phyloP scores from a whole-genome alignment of 2,329 filamentous ascomycete genomes.

The Cordyceps pruinosa region DNA sequence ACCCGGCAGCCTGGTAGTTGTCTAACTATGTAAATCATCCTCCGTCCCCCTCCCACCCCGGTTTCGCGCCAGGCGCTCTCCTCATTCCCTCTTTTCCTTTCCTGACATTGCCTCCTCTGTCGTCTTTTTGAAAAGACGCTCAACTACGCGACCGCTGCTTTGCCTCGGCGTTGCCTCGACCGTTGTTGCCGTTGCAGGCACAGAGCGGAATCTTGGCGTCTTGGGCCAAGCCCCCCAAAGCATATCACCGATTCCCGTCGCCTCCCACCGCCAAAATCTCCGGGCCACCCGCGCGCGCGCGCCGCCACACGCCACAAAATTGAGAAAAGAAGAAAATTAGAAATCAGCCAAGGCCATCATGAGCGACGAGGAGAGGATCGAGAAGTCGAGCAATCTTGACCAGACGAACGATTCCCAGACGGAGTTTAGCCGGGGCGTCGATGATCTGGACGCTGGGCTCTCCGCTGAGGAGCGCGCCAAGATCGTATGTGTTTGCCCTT shows the following conservation, averaged over 20 bases:
- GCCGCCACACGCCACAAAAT: not conserved
- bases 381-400: conserved; percentile 14
- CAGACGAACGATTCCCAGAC: conserved; percentile 23
- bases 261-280: not conserved
- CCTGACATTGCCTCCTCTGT: too few relatives aligned
- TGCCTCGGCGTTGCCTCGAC: too few relatives aligned
- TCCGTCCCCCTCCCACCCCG: not conserved
- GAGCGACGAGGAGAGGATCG: conserved; percentile 27
- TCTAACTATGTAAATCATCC: conserved; percentile 6
- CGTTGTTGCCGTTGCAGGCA: not conserved
- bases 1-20: not conserved
- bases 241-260: not conserved
- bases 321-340: too few relatives aligned
- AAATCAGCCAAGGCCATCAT: conserved; percentile 21
- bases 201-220: not conserved
- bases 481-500: conserved; percentile 44
- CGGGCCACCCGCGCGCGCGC: too few relatives aligned
- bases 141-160: not conserved
- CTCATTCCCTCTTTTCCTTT: not conserved
- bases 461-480: conserved; percentile 54
- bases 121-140: too few relatives aligned
- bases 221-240: not conserved
- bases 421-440: conserved; percentile 22
- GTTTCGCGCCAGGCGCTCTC: not conserved
- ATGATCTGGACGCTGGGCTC: conserved; percentile 53